A percentile compares a stretch with the other conserved stretches of the same genome.
Conservation (phyloP, 2,329 filamentous ascomycete genomes). For the Trichoderma harzianum region DNA sequence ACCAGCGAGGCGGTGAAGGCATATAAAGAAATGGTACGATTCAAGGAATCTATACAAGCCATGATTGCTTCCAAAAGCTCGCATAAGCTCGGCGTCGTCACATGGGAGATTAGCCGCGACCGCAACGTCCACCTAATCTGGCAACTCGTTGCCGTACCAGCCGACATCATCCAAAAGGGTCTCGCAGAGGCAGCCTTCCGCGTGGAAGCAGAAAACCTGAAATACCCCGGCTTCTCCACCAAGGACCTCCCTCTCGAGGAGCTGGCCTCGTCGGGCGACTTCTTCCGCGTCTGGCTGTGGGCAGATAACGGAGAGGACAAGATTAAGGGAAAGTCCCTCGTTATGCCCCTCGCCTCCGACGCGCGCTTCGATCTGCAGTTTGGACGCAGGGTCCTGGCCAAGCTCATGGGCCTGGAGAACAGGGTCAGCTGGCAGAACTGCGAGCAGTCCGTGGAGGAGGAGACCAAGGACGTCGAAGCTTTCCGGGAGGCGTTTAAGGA, state of each 20-base stretch:
- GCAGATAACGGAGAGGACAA: constrained; percentile 51
- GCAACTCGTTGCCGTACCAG: constrained; percentile 81
- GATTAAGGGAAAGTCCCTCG: constrained; percentile 61
- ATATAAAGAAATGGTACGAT: constrained; percentile 77
- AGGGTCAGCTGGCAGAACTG: constrained; percentile 85
- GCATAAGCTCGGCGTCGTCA: constrained; percentile 72
- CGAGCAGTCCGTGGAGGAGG: constrained; percentile 71
- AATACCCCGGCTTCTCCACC: constrained; percentile 50
- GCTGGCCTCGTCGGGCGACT: constrained; percentile 55
- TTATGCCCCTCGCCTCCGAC: constrained; percentile 68
- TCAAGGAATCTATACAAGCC: constrained; percentile 70
- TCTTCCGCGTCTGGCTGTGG: constrained; percentile 83
- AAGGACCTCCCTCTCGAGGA: constrained; percentile 50
- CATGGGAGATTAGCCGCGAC: constrained; percentile 84
- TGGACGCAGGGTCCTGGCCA: constrained; percentile 80
- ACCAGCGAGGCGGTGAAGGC: constrained; percentile 58
- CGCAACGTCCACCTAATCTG: constrained; percentile 86
- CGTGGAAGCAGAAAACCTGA: constrained; percentile 76
- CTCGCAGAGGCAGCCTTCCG: constrained; percentile 86
- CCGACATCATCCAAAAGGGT: constrained; percentile 64
- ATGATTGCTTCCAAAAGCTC: constrained; percentile 63
- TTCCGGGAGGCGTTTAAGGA: constrained; percentile 80
- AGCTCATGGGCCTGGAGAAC: constrained; percentile 75
- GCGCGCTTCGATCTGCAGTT: constrained; percentile 89
- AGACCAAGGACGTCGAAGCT: constrained; percentile 70